Evolutionary conservation across 371 early-diverging fungal species (phyloP).

Genomic region (Mucor saturninus): DNA sequence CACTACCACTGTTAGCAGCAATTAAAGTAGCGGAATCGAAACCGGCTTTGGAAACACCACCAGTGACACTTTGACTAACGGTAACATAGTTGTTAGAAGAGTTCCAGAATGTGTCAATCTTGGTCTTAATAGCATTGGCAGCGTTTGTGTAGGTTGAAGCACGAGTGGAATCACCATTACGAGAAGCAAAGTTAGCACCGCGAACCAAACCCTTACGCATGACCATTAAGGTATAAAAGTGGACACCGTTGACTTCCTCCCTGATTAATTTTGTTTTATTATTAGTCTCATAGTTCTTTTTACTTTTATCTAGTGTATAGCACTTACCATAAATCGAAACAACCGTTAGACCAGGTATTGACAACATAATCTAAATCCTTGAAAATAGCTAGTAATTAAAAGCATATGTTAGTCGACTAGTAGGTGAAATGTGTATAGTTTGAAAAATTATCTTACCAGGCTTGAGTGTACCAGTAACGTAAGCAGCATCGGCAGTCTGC

Average conservation of each 20-base stretch:
- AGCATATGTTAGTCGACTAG: no score
- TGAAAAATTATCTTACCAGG: conserved; percentile 1
- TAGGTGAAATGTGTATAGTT: no score
- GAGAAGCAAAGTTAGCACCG: conserved; percentile 58
- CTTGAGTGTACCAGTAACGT: conserved; percentile 31
- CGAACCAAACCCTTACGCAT: conserved; percentile 66
- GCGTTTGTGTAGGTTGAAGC: conserved; percentile 24
- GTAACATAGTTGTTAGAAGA: conserved; percentile 24
- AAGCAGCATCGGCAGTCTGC: conserved; percentile 29
- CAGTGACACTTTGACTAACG: conserved; percentile 38
- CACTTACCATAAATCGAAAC: conserved; percentile 55
- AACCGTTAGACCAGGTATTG: conserved; percentile 43
- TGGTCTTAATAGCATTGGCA: conserved; percentile 22
- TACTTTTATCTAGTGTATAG: no score
- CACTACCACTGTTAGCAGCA: conserved; percentile 53
- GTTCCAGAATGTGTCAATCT: conserved; percentile 49
- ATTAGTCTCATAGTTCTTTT: background rate
- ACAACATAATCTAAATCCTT: conserved; percentile 70
- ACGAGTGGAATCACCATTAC: conserved; percentile 23
- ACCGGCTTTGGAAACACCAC: conserved; percentile 45
- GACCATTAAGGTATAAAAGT: conserved; percentile 74
- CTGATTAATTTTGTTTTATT: background rate
- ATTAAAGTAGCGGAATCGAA: conserved; percentile 61
- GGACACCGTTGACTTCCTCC: conserved; percentile 65
- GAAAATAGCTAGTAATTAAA: conserved; percentile 28